Evolutionary conservation across 2,329 filamentous ascomycete genomes (phyloP).

Genomic region (Penicillium nordicum): DNA sequence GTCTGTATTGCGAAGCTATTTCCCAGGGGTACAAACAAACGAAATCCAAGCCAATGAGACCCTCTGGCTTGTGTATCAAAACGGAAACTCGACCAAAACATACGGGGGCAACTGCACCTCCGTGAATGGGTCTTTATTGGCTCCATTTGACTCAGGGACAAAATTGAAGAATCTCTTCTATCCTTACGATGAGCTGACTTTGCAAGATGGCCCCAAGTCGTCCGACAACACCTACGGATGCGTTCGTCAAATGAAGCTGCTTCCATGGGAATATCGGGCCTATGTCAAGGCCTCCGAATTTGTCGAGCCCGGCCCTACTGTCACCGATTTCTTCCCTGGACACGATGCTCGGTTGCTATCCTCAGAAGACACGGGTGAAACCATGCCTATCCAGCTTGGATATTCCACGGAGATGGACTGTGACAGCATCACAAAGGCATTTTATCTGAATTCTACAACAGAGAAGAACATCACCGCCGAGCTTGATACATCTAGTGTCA

Average conservation of each 20-base stretch:
- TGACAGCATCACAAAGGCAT: slow-evolving; percentile 47
- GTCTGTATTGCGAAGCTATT: slow-evolving; percentile 55
- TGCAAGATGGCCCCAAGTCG: slow-evolving; percentile 45
- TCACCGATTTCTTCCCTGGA: slow-evolving; percentile 59
- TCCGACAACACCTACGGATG: slow-evolving; percentile 57
- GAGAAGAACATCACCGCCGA: slow-evolving; percentile 44
- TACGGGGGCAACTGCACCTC: slow-evolving; percentile 54
- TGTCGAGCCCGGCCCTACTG: slow-evolving; percentile 51
- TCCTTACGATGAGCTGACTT: slow-evolving; percentile 54
- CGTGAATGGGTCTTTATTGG: slow-evolving; percentile 46
- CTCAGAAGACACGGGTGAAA: slow-evolving; percentile 44
- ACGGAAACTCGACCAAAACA: slow-evolving; percentile 46
- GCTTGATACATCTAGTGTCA: slow-evolving; percentile 46
- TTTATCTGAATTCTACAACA: slow-evolving; percentile 54
- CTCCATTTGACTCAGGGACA: slow-evolving; percentile 54
- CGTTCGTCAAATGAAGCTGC: slow-evolving; percentile 50
- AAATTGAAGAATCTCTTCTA: slow-evolving; percentile 63
- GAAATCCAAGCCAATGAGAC: slow-evolving; percentile 41
- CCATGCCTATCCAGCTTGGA: slow-evolving; percentile 49
- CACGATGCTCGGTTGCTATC: slow-evolving; percentile 59
- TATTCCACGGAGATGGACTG: slow-evolving; percentile 63
- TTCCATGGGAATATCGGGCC: slow-evolving; percentile 57
- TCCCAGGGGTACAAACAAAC: slow-evolving; percentile 50
- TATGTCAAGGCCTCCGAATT: slow-evolving; percentile 56
- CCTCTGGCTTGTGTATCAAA: slow-evolving; percentile 46